Percentiles rank a stretch among this genome's conserved stretches.
Evolutionary conservation across 768 basidiomycete genomes (phyloP).

Genomic region (Boletus sensibilis): DNA sequence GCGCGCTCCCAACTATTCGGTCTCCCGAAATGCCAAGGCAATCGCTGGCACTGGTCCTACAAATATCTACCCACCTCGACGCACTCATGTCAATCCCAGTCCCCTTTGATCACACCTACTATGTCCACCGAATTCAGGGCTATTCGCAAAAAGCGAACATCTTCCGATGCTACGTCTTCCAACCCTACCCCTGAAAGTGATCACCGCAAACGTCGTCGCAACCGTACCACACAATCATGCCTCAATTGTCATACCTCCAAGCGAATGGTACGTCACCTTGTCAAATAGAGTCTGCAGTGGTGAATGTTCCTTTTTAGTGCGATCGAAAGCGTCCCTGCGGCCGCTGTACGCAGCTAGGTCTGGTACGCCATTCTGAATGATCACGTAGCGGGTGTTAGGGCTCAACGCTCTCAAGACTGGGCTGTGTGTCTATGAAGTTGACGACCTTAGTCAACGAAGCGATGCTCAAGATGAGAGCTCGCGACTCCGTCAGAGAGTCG

Average conservation of each 20-base stretch:
- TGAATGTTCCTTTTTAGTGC: constrained; percentile 31
- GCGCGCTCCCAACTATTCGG: background rate
- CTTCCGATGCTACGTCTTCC: constrained; percentile 23
- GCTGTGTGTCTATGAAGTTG: constrained; percentile 81
- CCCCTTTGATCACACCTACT: background rate
- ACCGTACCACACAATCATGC: constrained; percentile 72
- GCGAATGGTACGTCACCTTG: constrained; percentile 52
- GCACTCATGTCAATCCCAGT: background rate
- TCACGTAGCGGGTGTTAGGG: constrained; percentile 19
- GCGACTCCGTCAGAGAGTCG: constrained; percentile 69
- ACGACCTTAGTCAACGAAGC: constrained; percentile 62
- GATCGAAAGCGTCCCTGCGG: constrained; percentile 50
- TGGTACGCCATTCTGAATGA: constrained; percentile 34
- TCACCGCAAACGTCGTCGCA: constrained; percentile 62
- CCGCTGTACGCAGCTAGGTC: constrained; percentile 42
- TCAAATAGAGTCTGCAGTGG: background rate
- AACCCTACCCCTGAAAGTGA: constrained; percentile 44
- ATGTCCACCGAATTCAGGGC: constrained; percentile 31
- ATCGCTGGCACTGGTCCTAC: constrained; percentile 16
- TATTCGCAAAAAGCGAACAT: constrained; percentile 33
- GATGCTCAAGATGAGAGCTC: constrained; percentile 58
- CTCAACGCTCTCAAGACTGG: constrained; percentile 52
- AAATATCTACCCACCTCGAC: constrained; percentile 24
- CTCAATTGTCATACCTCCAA: constrained; percentile 74
- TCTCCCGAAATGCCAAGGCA: constrained; percentile 24